Conservation (phyloP, 2,329 filamentous ascomycete species). For the Pestalotiopsis sp. region DNA sequence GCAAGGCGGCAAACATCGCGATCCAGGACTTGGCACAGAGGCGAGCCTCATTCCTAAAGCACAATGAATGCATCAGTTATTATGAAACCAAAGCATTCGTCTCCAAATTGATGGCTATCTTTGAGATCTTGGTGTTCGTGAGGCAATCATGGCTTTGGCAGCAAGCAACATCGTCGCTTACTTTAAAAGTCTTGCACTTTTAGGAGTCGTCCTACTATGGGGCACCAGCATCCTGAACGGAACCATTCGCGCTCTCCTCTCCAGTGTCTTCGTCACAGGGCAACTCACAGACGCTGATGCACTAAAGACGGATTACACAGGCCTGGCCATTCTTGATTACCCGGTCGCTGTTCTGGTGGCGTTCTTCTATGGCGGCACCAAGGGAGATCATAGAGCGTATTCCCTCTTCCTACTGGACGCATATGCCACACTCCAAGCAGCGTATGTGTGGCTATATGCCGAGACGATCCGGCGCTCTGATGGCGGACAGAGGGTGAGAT, state of each 20-base stretch:
- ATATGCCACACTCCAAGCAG: constrained; percentile 26
- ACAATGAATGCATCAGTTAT: too few species aligned
- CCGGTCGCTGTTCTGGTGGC: constrained; percentile 24
- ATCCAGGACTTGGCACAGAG: too few species aligned
- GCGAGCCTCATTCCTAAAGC: too few species aligned
- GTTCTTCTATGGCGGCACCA: constrained; percentile 30
- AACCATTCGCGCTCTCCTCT: constrained; percentile 22
- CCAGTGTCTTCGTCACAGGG: constrained; percentile 21
- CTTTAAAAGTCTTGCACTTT: too few species aligned
- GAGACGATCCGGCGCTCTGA: constrained; percentile 21
- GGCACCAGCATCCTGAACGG: constrained; percentile 27
- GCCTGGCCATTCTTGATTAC: constrained; percentile 27
- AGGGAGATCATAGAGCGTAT: constrained; percentile 24
- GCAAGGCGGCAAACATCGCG: too few species aligned
- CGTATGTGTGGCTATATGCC: constrained; percentile 29
- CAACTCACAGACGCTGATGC: constrained; percentile 20
- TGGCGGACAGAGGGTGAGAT: constrained; percentile 21
- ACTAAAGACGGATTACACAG: constrained; percentile 27
- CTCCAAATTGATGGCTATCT: too few species aligned
- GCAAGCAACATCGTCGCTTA: too few species aligned
- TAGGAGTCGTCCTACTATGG: constrained; percentile 21
- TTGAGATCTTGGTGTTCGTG: too few species aligned
- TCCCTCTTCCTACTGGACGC: constrained; percentile 27
- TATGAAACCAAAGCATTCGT: too few species aligned
- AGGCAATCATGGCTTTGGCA: too few species aligned